Evolutionary conservation across 2,329 filamentous ascomycete species (phyloP).

Genomic region (Talaromyces sp.): DNA sequence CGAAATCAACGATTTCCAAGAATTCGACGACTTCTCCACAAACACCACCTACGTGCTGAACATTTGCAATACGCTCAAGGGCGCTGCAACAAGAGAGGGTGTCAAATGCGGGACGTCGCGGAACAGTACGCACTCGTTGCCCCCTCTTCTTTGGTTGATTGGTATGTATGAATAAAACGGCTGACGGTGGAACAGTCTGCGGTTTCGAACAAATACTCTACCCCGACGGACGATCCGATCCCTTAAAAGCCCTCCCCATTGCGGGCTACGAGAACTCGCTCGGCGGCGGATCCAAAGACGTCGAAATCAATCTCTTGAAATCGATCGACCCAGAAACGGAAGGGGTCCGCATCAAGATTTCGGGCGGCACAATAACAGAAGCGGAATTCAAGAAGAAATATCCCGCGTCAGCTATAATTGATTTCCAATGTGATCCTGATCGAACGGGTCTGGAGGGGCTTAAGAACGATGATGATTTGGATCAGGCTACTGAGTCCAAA

Average conservation of each 20-base stretch:
- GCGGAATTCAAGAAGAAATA: slow-evolving; percentile 28
- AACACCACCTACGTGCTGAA: slow-evolving; percentile 40
- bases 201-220: slow-evolving; percentile 53
- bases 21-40: slow-evolving; percentile 26
- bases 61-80: slow-evolving; percentile 33
- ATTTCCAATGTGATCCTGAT: slow-evolving; percentile 76
- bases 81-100: slow-evolving; percentile 25
- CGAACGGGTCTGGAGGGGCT: slow-evolving; percentile 66
- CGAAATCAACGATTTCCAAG: slow-evolving; percentile 30
- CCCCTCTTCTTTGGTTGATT: too few relatives aligned
- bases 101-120: slow-evolving; percentile 33
- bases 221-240: slow-evolving; percentile 38
- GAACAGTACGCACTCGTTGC: slow-evolving; percentile 30
- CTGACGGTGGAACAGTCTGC: slow-evolving; percentile 59
- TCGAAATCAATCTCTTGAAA: slow-evolving; percentile 64
- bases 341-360: slow-evolving; percentile 67
- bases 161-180: not conserved
- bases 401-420: slow-evolving; percentile 61
- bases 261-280: slow-evolving; percentile 64
- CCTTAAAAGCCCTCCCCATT: slow-evolving; percentile 61
- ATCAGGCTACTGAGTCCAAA: slow-evolving; percentile 23
- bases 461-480: slow-evolving; percentile 28
- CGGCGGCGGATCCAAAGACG: slow-evolving; percentile 51
- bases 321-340: slow-evolving; percentile 65
- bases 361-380: slow-evolving; percentile 48